Base-by-base conservation (phyloP, 2,329 filamentous ascomycete species). In the Ophiostoma populinum region DNA sequence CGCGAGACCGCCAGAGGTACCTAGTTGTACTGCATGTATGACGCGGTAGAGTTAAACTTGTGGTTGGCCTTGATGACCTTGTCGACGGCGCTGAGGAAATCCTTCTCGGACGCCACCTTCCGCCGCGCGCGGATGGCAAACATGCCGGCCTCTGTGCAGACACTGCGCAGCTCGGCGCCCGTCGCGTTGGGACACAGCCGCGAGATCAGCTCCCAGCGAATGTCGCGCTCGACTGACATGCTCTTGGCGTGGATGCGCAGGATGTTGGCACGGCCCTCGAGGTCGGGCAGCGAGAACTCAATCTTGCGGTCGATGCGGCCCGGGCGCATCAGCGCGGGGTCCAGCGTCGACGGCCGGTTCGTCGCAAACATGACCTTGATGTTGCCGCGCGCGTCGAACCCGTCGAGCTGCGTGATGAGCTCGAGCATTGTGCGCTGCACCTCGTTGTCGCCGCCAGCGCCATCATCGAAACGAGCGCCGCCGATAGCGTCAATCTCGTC, bases 281-380 rank as follows among this genome's bases (percentile, higher is more conserved):
- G 82, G 55, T 98, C 90, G 17, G 90, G 90, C 17, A 98, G 70
- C 1, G 85, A 87, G 64, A 98, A 98, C 59, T 98, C 90, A 49
- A 98, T 98, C 70, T 98, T 98, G 51, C 90, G 74, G 58, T 98
- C 90, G 55, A 98, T 98, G 68, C 90, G 86, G 45, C 90, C 90
- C 34, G 90, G 90, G 46, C 90, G 78, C 53, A 98, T 98, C 45
- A 98, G 67, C 13, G 90, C 90, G 37, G 90, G 90, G 52, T 98
- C 92, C 16, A 98, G 67, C 2, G 83, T 92, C 46, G 98, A 92
- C 46, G 98, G 95, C 71, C 95, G 95, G 74, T 98, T 98, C 47
- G 90, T 98, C n/a, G 90, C 92, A 83, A 98, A 95, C 58, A 98
- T 87, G 45, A 98, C 90, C 67, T 98, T 98, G 59, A 98, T 87